phyloP scores from a whole-genome alignment of 345 rosid species.

The Litchi chinensis region DNA sequence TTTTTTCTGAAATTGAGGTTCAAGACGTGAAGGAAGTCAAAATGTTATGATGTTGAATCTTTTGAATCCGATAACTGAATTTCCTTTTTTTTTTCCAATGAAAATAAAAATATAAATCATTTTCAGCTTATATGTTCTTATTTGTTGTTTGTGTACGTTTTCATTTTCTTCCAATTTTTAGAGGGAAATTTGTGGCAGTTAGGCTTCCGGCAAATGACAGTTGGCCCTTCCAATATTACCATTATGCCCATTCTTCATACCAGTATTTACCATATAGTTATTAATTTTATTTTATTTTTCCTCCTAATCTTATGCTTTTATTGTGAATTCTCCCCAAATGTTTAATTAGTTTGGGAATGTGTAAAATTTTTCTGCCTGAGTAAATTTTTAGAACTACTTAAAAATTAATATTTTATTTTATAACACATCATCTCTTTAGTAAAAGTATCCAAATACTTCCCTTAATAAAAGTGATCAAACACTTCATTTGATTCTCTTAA shows the following conservation, averaged over 20 bases:
- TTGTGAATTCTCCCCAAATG: too few species aligned
- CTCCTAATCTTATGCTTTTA: too few species aligned
- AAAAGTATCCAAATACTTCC: too few species aligned
- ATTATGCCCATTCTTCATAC: background rate
- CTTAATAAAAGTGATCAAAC: too few species aligned
- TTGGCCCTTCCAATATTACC: background rate
- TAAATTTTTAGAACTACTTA: too few species aligned
- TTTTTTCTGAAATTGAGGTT: background rate
- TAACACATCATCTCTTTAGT: too few species aligned
- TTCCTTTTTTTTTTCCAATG: background rate
- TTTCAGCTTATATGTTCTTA: background rate
- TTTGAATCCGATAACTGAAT: conserved; percentile 29
- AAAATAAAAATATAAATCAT: background rate
- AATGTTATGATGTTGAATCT: conserved; percentile 22
- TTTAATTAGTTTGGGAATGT: too few species aligned
- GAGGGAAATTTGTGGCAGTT: conserved; percentile 27
- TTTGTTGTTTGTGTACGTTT: conserved; percentile 11
- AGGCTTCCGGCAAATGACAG: background rate
- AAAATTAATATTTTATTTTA: too few species aligned
- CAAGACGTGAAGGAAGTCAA: conserved; percentile 27
- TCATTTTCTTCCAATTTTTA: background rate
- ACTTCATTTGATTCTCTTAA: too few species aligned
- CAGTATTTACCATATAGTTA: background rate
- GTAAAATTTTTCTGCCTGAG: too few species aligned
- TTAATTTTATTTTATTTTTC: too few species aligned